Evolutionary conservation across 2,329 filamentous ascomycete species (phyloP), one percentile per base, ranked within the genome.

Genomic region (Teratosphaeriaceae sp.): DNA sequence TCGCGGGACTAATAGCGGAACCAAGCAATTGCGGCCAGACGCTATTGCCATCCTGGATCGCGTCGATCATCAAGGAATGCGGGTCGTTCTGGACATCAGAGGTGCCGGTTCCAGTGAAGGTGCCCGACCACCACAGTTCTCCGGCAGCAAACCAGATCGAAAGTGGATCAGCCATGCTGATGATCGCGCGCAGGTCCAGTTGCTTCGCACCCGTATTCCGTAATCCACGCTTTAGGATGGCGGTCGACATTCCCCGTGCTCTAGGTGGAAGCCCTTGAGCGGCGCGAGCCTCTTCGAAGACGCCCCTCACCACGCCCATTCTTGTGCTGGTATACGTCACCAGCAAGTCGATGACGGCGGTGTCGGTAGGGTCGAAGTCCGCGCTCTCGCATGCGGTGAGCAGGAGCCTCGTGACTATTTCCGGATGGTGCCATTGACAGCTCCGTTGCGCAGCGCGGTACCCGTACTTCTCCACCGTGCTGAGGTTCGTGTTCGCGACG

Each of bases 11-110:
- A 26, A 65, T 65, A 18, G 65, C 57, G 20, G 60, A 65, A 19
- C 58, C 57, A 11, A 72, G 52, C 6, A 73, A 57, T 44, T 70
- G 65, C 2, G 67, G 56, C 60, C 68, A 71, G 11, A 65, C 60
- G n/a, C 64, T 58, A 33, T 61, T 64, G 24, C 68, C 66, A 21
- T 59, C 54, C 9, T 65, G 62, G n/a, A 71, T 57, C 6, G 64
- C 63, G 15, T 54, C 54, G 34, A 67, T 60, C 38, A 72, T 57
- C 6, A 65, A 64, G 11, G 26, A 19, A 30, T 12, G n/a, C n/a
- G 22, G n/a, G 9, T n/a, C 13, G 22, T 20, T 3, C 11, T 5
- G 37, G 24, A 18, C 37, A 21, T 19, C 42, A 29, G 23, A 12
- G 22, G 9, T 29, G 37, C 5, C 9, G 12, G 22, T 3, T 15